Conservation (phyloP, 139 green algal genomes). For the Chlorella ohadii region DNA sequence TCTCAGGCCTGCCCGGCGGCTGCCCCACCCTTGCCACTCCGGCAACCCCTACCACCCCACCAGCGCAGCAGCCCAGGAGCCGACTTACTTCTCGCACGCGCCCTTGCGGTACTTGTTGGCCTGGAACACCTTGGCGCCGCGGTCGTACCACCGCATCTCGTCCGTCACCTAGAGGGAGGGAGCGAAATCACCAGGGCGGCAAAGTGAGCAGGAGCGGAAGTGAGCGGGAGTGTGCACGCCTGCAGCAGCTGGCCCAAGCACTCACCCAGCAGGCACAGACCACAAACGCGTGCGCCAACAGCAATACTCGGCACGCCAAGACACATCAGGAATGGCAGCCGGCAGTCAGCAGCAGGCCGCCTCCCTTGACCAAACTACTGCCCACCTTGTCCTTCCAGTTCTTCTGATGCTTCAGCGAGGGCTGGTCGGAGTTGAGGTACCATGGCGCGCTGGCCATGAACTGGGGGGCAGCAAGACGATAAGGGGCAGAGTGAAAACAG, state of each 20-base stretch:
- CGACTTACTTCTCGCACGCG: slow-evolving; percentile 94
- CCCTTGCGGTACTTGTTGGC: slow-evolving; percentile 97
- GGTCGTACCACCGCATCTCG: slow-evolving; percentile 88
- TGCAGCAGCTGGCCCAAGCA: too few species aligned
- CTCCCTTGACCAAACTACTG: too few species aligned
- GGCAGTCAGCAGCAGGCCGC: too few species aligned
- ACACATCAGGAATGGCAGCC: too few species aligned
- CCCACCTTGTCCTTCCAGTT: slow-evolving; percentile 87
- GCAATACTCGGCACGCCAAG: too few species aligned
- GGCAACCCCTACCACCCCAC: background rate
- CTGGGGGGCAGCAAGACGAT: slow-evolving; percentile 57
- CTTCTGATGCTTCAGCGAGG: slow-evolving; percentile 97
- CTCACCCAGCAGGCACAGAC: too few species aligned
- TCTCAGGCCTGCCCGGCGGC: too few species aligned
- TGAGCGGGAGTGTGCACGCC: too few species aligned
- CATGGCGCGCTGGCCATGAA: slow-evolving; percentile 98
- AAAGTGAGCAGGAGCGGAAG: too few species aligned
- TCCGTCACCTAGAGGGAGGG: slow-evolving; percentile 40
- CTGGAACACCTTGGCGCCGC: slow-evolving; percentile 92
- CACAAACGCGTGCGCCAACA: too few species aligned
- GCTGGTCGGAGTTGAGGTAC: slow-evolving; percentile 93
- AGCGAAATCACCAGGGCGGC: background rate
- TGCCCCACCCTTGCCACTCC: too few species aligned
- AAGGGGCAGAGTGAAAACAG: background rate
- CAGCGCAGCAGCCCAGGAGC: background rate